These are phyloP conservation scores for Lomentospora prolificans DNA, from an alignment of 2,329 filamentous ascomycete genomes.

Conservation along the genomic window DNA sequence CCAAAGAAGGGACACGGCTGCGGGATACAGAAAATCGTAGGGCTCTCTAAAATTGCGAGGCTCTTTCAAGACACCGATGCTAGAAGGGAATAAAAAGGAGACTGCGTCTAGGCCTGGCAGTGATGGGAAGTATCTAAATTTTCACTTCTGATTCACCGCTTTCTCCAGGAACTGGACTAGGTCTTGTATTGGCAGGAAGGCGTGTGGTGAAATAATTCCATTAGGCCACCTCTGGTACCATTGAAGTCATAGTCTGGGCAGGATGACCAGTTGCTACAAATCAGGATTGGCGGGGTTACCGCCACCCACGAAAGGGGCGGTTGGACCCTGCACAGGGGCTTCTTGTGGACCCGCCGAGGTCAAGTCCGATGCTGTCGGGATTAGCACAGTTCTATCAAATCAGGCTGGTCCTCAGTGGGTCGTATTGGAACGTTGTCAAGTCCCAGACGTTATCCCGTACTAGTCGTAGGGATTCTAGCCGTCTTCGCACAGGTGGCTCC, in stretches of 20 bases:
- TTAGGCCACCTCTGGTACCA: background rate
- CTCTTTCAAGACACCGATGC: background rate
- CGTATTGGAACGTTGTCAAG: no score
- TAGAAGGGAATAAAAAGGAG: background rate
- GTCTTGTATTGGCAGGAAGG: background rate
- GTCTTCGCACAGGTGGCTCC: no score
- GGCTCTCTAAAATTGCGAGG: background rate
- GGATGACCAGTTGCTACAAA: slow-evolving; percentile 6
- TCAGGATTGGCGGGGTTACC: slow-evolving; percentile 10
- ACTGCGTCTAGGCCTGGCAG: background rate
- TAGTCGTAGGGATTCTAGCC: no score
- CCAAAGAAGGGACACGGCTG: background rate
- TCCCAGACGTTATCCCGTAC: no score
- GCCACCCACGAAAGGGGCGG: slow-evolving; percentile 8
- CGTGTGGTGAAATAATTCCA: background rate
- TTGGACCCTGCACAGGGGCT: slow-evolving; percentile 6
- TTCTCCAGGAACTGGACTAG: slow-evolving; percentile 3
- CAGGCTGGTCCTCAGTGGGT: background rate
- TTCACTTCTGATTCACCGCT: slow-evolving; percentile 7
- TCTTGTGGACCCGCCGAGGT: background rate
- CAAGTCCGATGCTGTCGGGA: background rate
- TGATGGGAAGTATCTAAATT: slow-evolving; percentile 3
- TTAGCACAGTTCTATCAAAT: background rate
- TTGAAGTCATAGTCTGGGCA: slow-evolving; percentile 7
- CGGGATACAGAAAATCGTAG: background rate